Evolutionary conservation across 2,329 filamentous ascomycete genomes (phyloP).

Genomic region (Cladosporium colombiae): DNA sequence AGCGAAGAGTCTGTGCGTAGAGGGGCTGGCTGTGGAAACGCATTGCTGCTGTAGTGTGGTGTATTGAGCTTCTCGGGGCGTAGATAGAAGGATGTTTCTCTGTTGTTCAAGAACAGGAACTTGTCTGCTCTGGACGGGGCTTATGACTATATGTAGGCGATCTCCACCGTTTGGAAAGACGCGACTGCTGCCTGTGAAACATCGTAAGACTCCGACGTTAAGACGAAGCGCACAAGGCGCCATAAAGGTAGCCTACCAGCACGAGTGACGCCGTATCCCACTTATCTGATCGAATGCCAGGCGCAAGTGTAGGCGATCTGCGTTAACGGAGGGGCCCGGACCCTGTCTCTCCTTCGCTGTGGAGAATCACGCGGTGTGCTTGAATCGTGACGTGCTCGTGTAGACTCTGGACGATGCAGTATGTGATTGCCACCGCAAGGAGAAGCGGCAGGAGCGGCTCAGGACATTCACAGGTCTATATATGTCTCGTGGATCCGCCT

Average conservation of each 20-base stretch:
- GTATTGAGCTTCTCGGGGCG: background rate
- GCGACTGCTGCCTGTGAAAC: conserved; percentile 15
- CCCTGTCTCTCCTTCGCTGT: background rate
- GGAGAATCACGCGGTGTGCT: background rate
- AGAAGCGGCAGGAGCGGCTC: background rate
- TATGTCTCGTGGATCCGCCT: background rate
- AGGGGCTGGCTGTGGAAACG: conserved; percentile 47
- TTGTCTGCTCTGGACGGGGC: background rate
- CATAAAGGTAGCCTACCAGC: conserved; percentile 16
- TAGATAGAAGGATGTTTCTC: background rate
- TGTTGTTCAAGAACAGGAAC: background rate
- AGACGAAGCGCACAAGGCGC: conserved; percentile 6
- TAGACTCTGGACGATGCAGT: background rate
- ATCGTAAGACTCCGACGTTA: conserved; percentile 19
- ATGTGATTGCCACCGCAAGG: background rate
- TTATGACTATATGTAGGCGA: conserved; percentile 15
- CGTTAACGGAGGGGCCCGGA: conserved; percentile 17
- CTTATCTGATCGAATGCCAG: conserved; percentile 19
- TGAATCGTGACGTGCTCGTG: conserved; percentile 3
- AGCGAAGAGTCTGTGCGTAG: conserved; percentile 31
- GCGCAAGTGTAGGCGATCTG: conserved; percentile 17
- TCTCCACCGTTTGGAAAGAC: background rate
- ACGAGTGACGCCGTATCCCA: conserved; percentile 12
- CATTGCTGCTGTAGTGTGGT: conserved; percentile 48
- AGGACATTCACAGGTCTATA: background rate